Base-by-base conservation (phyloP, 169 alveolate species). In the Eimeria brunetti region DNA sequence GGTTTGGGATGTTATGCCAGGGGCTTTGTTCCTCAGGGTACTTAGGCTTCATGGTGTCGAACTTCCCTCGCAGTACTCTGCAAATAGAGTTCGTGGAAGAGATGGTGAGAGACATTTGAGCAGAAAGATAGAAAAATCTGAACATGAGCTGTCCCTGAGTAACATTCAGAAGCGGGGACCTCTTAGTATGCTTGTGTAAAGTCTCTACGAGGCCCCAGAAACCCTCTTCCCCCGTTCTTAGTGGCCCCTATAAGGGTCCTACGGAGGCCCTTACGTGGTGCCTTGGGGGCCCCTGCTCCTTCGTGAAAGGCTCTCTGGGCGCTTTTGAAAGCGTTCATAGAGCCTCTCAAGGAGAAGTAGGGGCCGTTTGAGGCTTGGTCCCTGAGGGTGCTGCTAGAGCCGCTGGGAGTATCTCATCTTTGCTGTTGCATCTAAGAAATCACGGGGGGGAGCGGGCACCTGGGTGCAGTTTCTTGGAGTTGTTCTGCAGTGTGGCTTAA, bases 61-160 rank as follows among this genome's bases (percentile, higher is more conserved):
- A 84, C 78, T 84, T 84, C 64, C 91, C 91, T 16, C 58, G 91
- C 56, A 84, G 91, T 38, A n/a, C 60, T 53, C 20, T 44, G 53
- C 91, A 84, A 58, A 30, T 84, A 33, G 91, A 84, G 22, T 84
- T 84, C 56, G 76, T 84, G 38, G 62, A 84, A 69, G 91, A 84
- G n/a, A 84, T 44, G 75, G 91, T 84, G 30, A 58, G 91, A 27
- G n/a, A 36, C 64, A 49, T 51, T 12, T 49, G n/a, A 51, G 6
- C 44, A 81, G 49, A n/a, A 24, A 22, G 3, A 20, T 22, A 38
- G 22, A 4, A 41, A 18, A 3, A 67, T 20, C 6, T 30, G 12
- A 6, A 67, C 78, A 67, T 22, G 49, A 30, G 49, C 20, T 30
- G 73, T 38, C 33, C 36, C 73, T 58, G 69, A 22, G 69, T n/a